These are phyloP conservation scores for Arabis hirsuta DNA, from an alignment of 345 rosid species.

Conservation along the genomic window DNA sequence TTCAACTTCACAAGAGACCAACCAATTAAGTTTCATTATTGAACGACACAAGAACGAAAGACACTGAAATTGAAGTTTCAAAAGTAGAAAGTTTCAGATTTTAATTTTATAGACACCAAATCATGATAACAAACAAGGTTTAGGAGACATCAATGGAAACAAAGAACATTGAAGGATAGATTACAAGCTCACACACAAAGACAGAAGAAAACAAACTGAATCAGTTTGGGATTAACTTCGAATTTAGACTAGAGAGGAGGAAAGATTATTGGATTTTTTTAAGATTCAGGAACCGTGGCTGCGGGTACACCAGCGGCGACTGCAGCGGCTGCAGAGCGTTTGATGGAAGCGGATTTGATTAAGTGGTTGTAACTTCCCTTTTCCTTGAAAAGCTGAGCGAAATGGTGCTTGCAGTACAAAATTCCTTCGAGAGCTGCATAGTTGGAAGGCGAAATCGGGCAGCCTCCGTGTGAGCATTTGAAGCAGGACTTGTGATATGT, in stretches of 20 bases:
- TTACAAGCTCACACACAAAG: constrained; percentile 40
- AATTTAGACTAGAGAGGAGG: constrained; percentile 30
- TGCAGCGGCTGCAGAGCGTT: constrained; percentile 70
- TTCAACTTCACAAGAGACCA: neutral
- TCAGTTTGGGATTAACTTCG: constrained; percentile 34
- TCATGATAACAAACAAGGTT: constrained; percentile 23
- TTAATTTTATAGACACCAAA: constrained; percentile 22
- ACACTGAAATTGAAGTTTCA: neutral
- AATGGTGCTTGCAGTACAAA: constrained; percentile 86
- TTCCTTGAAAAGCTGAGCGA: constrained; percentile 88
- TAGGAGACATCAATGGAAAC: constrained; percentile 20
- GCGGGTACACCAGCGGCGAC: constrained; percentile 62
- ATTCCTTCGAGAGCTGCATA: constrained; percentile 82
- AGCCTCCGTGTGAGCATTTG: constrained; percentile 84
- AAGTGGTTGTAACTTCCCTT: constrained; percentile 98
- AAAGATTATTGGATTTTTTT: constrained; percentile 36
- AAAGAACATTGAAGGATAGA: constrained; percentile 36
- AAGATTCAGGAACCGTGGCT: constrained; percentile 46
- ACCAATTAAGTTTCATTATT: neutral
- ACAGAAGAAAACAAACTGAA: constrained; percentile 23
- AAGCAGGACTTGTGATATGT: constrained; percentile 88
- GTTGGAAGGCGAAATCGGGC: constrained; percentile 68
- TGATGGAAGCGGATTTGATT: constrained; percentile 81
- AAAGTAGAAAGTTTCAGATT: neutral
- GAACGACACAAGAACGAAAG: neutral